These are phyloP conservation scores for Rubroboletus satanas DNA, from an alignment of 768 basidiomycete species.

Conservation along the genomic window DNA sequence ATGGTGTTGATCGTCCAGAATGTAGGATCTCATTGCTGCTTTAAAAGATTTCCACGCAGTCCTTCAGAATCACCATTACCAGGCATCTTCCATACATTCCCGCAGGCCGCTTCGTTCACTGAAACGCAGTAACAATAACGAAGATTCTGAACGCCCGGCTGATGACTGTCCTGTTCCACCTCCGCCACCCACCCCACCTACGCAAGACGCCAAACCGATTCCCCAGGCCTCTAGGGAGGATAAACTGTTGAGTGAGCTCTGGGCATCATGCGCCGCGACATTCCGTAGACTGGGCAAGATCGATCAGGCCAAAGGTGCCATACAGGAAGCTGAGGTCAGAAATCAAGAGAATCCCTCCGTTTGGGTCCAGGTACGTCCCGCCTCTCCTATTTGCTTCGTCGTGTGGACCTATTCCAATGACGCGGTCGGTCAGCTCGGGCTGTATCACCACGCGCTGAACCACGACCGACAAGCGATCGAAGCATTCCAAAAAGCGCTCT, in stretches of 20 bases:
- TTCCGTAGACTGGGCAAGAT: conserved; percentile 87
- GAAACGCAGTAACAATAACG: conserved; percentile 32
- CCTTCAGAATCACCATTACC: conserved; percentile 58
- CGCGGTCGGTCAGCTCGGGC: conserved; percentile 52
- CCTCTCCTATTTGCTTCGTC: neutral
- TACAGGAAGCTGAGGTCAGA: conserved; percentile 90
- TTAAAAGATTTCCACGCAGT: conserved; percentile 66
- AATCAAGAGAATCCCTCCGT: conserved; percentile 86
- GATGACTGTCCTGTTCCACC: conserved; percentile 38
- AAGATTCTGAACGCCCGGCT: conserved; percentile 29
- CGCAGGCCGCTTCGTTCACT: conserved; percentile 56
- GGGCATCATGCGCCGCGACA: conserved; percentile 93
- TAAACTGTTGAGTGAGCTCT: conserved; percentile 75
- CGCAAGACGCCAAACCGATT: conserved; percentile 30
- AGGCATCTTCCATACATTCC: conserved; percentile 82
- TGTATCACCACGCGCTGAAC: conserved; percentile 63
- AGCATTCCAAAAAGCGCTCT: conserved; percentile 84
- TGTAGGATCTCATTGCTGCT: neutral
- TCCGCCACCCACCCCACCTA: conserved; percentile 34
- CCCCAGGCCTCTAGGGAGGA: conserved; percentile 51
- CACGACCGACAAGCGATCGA: conserved; percentile 62
- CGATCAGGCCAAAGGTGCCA: conserved; percentile 85
- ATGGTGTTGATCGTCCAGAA: neutral
- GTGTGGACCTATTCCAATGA: neutral
- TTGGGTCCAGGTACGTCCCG: conserved; percentile 81